Evolutionary conservation across 345 rosid genomes (phyloP).

Genomic region (Jatropha curcas): DNA sequence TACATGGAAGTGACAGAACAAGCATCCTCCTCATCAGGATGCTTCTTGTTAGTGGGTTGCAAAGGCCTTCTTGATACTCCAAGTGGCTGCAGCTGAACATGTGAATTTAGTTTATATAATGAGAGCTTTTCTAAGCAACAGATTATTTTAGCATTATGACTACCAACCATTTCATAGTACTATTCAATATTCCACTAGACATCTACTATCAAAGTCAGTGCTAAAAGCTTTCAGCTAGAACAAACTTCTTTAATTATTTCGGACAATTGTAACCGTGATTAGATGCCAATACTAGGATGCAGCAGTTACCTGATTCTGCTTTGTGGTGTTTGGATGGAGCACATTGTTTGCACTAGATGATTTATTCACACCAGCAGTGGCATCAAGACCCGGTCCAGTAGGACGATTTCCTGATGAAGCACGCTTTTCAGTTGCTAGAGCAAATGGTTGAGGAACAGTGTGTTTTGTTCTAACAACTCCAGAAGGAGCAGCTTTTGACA

Average conservation of each 20-base stretch:
- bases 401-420: slow-evolving; percentile 68
- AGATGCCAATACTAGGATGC: background rate
- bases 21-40: slow-evolving; percentile 44
- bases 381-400: slow-evolving; percentile 35
- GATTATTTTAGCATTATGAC: background rate
- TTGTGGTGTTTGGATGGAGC: slow-evolving; percentile 28
- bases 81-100: slow-evolving; percentile 34
- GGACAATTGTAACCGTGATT: background rate
- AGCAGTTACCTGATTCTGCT: slow-evolving; percentile 47
- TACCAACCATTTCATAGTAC: background rate
- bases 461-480: slow-evolving; percentile 50
- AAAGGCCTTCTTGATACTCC: slow-evolving; percentile 49
- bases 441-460: slow-evolving; percentile 89
- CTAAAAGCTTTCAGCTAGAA: background rate
- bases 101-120: background rate
- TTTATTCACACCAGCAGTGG: slow-evolving; percentile 33
- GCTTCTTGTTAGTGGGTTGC: slow-evolving; percentile 64
- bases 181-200: background rate
- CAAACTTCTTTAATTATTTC: background rate
- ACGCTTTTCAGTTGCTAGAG: slow-evolving; percentile 84
- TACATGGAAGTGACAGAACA: slow-evolving; percentile 35
- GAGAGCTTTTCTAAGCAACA: background rate
- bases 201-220: background rate
- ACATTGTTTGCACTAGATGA: slow-evolving; percentile 26
- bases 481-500: slow-evolving; percentile 40